Base-by-base conservation (phyloP, 371 early-diverging fungal genomes). In the Fennellomyces sp. region DNA sequence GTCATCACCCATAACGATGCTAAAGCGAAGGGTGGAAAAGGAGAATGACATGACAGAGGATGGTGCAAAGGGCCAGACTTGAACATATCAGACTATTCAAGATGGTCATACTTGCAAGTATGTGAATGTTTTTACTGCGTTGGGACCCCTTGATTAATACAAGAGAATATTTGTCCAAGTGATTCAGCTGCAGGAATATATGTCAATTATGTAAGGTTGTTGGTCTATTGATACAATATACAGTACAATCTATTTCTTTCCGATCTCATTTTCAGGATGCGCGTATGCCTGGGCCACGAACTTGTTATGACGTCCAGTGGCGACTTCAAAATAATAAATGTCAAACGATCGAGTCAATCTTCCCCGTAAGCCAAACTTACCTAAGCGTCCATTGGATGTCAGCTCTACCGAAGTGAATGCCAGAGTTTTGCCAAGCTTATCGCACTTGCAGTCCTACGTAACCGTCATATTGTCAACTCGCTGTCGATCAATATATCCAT, bases 231-330 rank as follows among this genome's bases (percentile, higher is more conserved):
- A 11, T 36, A n/a, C 11, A 36, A 36, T n/a, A 36, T 36, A 36
- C 2, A n/a, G n/a, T n/a, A n/a, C n/a, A 39, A 55, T 55, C 33
- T 58, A 31, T 48, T 45, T 58, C 42, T 51, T 33, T 30, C 27
- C 45, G 21, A 54, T 61, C 15, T 70, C 57, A 35, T 80, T 80
- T 31, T 73, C 70, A 2, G 75, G 73, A 48, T 80, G 77, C 8
- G 59, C 30, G 38, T 80, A 75, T 5, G 80, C 80, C 47, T 73
- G 62, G n/a, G 80, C 77, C 0, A 88, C 81, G 69, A 77, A 88
- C 58, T 88, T 88, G 54, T 82, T 88, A 41, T 88, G 88, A 17
- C 88, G 70, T 23, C 88, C 88, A 23, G 78, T 65, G 7, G 84
- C 86, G 51, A 88, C 81, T 68, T 47, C 0, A 45, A 49, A 6